Conservation (phyloP, 495 filamentous ascomycete species). For the Neurospora hispaniola region DNA sequence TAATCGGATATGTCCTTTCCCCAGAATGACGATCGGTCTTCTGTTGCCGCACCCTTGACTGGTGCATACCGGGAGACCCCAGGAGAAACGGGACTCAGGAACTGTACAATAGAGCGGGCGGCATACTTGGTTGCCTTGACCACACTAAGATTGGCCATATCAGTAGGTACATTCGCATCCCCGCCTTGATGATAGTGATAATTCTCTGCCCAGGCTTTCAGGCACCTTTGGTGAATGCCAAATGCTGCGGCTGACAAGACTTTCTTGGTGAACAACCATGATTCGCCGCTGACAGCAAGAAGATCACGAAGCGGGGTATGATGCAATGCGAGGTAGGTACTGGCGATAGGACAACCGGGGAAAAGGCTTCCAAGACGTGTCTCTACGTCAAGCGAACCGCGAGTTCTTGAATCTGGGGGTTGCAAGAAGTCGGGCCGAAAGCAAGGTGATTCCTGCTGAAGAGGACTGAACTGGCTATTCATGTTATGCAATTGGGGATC, state of each 20-base stretch:
- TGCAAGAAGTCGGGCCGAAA: constrained; percentile 2
- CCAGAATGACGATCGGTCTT: constrained; percentile 4
- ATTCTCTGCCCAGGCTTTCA: constrained; percentile 25
- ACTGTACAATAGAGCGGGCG: constrained; percentile 20
- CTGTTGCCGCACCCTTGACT: not conserved
- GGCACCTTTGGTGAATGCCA: constrained; percentile 25
- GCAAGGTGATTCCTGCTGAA: constrained; percentile 5
- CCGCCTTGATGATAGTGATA: constrained; percentile 4
- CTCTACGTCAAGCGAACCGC: constrained; percentile 15
- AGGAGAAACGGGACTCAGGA: constrained; percentile 7
- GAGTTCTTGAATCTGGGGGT: not conserved
- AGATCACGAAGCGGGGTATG: constrained; percentile 38
- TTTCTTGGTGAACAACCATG: constrained; percentile 38
- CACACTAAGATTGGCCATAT: constrained; percentile 1
- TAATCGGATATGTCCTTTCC: constrained; percentile 33
- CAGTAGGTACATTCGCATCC: not conserved
- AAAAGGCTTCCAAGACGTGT: constrained; percentile 29
- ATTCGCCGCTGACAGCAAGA: constrained; percentile 37
- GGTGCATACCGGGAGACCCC: not conserved
- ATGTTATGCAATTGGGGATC: constrained; percentile 17
- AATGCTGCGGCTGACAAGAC: constrained; percentile 26
- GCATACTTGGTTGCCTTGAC: constrained; percentile 22
- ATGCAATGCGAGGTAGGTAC: constrained; percentile 37
- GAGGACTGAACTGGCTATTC: constrained; percentile 6
- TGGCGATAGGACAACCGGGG: constrained; percentile 25